phyloP scores from a whole-genome alignment of 1,284 basidiomycete species.

The Cyathus olla region DNA sequence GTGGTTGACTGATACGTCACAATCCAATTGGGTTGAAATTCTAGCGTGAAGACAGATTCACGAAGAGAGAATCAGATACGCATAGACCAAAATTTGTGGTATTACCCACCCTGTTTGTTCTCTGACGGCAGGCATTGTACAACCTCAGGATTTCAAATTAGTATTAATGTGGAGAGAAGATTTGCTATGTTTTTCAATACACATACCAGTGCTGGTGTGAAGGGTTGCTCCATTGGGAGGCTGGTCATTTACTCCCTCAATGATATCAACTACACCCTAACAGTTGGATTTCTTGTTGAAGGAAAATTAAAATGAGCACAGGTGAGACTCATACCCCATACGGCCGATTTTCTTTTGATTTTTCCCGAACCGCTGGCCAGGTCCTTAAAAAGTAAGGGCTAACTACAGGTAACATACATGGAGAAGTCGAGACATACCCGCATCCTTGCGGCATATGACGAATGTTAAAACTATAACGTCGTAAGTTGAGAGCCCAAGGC shows the following conservation, averaged over 20 bases:
- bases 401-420: background rate
- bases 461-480: background rate
- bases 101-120: constrained; percentile 39
- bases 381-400: background rate
- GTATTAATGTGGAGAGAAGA: background rate
- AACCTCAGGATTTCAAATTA: constrained; percentile 32
- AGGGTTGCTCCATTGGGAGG: constrained; percentile 62
- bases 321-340: background rate
- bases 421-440: background rate
- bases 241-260: constrained; percentile 68
- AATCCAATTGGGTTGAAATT: constrained; percentile 54
- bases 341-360: background rate
- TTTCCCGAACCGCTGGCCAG: background rate
- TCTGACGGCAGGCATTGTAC: constrained; percentile 52
- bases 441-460: constrained; percentile 4
- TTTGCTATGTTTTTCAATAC: background rate
- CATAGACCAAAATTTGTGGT: background rate
- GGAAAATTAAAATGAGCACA: too few relatives aligned
- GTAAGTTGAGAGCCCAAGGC: too few relatives aligned
- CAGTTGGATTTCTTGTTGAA: too few relatives aligned
- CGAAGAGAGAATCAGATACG: background rate
- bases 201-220: constrained; percentile 61
- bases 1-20: constrained; percentile 60
- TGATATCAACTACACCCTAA: constrained; percentile 24
- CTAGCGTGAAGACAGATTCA: constrained; percentile 30